Conservation (phyloP, 1,284 basidiomycete genomes). For the Caloboletus inedulis region DNA sequence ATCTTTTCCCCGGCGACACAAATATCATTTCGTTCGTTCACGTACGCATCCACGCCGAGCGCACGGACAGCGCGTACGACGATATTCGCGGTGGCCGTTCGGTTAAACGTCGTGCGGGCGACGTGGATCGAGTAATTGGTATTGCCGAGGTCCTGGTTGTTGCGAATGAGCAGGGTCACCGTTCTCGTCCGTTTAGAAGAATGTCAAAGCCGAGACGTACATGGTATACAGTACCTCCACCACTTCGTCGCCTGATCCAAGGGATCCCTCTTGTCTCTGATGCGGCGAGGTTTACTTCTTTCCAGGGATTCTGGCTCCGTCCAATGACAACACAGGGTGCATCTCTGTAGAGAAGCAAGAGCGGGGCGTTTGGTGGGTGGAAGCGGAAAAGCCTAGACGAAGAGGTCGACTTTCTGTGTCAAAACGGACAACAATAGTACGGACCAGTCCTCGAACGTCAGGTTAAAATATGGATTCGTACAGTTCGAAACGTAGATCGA, state of each 20-base stretch:
- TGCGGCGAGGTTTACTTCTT: constrained; percentile 79
- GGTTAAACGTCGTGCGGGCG: constrained; percentile 77
- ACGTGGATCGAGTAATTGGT: constrained; percentile 97
- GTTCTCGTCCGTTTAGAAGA: background rate
- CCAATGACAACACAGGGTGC: constrained; percentile 91
- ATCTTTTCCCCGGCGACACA: constrained; percentile 85
- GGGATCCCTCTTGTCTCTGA: constrained; percentile 59
- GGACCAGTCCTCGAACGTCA: constrained; percentile 92
- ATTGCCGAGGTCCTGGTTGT: constrained; percentile 88
- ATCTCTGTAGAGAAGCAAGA: constrained; percentile 89
- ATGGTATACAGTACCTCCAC: constrained; percentile 98
- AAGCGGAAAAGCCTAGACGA: constrained; percentile 79
- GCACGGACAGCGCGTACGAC: constrained; percentile 77
- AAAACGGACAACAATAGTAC: constrained; percentile 22
- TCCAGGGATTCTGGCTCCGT: constrained; percentile 98
- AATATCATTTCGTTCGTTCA: constrained; percentile 93
- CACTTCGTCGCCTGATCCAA: constrained; percentile 84
- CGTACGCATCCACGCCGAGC: constrained; percentile 67
- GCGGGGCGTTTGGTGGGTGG: constrained; percentile 59
- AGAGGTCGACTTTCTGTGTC: constrained; percentile 1
- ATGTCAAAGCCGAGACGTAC: constrained; percentile 46
- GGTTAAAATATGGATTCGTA: constrained; percentile 88
- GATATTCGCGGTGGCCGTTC: constrained; percentile 76
- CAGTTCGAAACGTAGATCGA: constrained; percentile 83
- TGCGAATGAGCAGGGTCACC: background rate